Conservation (phyloP, 2,329 filamentous ascomycete genomes). For the Aspergillus bombycis region DNA sequence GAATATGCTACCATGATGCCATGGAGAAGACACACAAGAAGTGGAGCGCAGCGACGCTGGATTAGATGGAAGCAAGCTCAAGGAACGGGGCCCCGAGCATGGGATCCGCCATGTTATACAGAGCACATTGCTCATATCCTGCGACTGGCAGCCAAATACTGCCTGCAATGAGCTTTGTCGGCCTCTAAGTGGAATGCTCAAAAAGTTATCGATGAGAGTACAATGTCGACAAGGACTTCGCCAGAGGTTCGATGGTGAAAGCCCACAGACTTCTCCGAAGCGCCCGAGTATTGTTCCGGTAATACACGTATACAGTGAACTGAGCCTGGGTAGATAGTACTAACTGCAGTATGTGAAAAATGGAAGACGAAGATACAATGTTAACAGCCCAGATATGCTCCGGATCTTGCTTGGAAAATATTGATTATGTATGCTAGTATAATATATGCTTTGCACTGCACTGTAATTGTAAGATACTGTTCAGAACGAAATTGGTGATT, state of each 20-base stretch:
- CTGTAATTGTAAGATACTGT: neutral
- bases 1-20: constrained; percentile 19
- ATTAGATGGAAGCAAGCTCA: constrained; percentile 25
- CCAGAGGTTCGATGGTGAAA: constrained; percentile 1
- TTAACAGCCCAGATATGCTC: neutral
- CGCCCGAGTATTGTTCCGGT: constrained; percentile 23
- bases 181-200: neutral
- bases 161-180: neutral
- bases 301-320: neutral
- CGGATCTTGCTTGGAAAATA: neutral
- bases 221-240: neutral
- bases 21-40: constrained; percentile 26
- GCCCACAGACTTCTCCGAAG: constrained; percentile 19
- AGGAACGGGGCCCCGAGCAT: constrained; percentile 39
- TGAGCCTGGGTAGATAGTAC: neutral
- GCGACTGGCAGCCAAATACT: constrained; percentile 17
- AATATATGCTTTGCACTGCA: neutral
- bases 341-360: neutral
- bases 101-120: constrained; percentile 45
- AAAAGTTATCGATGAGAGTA: neutral
- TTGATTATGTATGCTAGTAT: neutral
- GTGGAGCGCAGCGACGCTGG: constrained; percentile 22
- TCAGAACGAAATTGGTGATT: neutral
- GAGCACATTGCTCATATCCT: constrained; percentile 48
- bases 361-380: neutral